Evolutionary conservation across 2,329 filamentous ascomycete genomes (phyloP).

Genomic region (Coniochaeta ligniaria): DNA sequence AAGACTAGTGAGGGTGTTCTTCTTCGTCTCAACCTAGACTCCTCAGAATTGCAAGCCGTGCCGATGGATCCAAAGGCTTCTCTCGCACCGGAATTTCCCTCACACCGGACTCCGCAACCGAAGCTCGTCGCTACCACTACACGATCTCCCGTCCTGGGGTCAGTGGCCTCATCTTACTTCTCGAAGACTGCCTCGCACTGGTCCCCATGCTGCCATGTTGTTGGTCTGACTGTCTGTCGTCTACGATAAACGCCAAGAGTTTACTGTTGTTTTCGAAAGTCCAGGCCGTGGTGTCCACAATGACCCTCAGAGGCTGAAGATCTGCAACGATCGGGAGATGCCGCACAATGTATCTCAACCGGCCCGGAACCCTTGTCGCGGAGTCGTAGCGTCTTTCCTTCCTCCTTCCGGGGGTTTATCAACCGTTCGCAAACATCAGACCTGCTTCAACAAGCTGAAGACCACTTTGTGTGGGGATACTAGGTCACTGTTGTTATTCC

Average conservation of each 20-base stretch:
- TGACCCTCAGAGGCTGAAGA: not conserved
- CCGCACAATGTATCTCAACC: not conserved
- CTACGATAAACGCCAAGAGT: not conserved
- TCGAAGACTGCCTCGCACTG: too few species aligned
- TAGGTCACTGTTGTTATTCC: not conserved
- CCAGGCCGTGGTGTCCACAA: not conserved
- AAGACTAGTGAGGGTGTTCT: too few species aligned
- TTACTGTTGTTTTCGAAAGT: not conserved
- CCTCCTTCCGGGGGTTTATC: not conserved
- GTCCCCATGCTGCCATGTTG: too few species aligned
- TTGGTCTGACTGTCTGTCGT: not conserved
- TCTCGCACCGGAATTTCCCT: too few species aligned
- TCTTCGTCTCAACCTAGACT: too few species aligned
- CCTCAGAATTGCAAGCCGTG: too few species aligned
- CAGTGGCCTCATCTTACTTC: too few species aligned
- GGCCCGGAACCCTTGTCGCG: not conserved
- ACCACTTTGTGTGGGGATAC: not conserved
- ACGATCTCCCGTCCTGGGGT: too few species aligned
- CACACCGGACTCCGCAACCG: too few species aligned
- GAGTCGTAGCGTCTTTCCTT: not conserved
- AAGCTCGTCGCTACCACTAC: too few species aligned
- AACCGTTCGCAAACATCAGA: not conserved
- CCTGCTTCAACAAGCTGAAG: not conserved
- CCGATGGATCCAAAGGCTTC: too few species aligned
- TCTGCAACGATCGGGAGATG: not conserved